A percentile compares a stretch with the other conserved stretches of the same genome.
Evolutionary conservation across 2,329 filamentous ascomycete genomes (phyloP).

Genomic region (Trichoderma polysporum): DNA sequence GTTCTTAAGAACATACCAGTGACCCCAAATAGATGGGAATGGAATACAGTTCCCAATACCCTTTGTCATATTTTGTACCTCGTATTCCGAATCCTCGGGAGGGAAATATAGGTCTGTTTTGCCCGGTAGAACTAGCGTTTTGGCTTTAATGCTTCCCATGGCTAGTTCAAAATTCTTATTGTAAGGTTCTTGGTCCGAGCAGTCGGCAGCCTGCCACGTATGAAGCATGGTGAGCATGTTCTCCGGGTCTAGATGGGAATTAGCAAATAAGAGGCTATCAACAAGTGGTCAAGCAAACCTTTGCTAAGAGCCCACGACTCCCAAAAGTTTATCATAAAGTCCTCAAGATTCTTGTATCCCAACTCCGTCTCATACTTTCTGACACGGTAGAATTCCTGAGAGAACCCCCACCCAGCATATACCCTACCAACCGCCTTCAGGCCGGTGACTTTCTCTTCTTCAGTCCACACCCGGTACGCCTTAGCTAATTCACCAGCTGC

Average conservation of each 20-base stretch:
- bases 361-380: conserved; percentile 63
- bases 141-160: conserved; percentile 69
- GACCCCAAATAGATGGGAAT: conserved; percentile 45
- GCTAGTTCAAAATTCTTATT: conserved; percentile 64
- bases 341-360: conserved; percentile 66
- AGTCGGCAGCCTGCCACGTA: conserved; percentile 76
- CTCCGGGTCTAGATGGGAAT: conserved; percentile 56
- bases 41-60: conserved; percentile 37
- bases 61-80: conserved; percentile 54
- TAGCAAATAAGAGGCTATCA: background rate
- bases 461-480: conserved; percentile 36
- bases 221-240: conserved; percentile 73
- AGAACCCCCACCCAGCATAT: conserved; percentile 81
- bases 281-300: conserved; percentile 34
- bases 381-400: conserved; percentile 71
- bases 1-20: conserved; percentile 32
- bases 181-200: conserved; percentile 67
- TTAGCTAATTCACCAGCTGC: conserved; percentile 31
- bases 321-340: conserved; percentile 75
- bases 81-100: conserved; percentile 74
- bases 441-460: conserved; percentile 40
- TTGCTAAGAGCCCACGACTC: conserved; percentile 71
- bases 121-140: conserved; percentile 66
- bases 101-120: conserved; percentile 81
- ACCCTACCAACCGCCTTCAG: conserved; percentile 71